Base-by-base conservation (phyloP, 2,329 filamentous ascomycete genomes). In the Claviceps digitariae region DNA sequence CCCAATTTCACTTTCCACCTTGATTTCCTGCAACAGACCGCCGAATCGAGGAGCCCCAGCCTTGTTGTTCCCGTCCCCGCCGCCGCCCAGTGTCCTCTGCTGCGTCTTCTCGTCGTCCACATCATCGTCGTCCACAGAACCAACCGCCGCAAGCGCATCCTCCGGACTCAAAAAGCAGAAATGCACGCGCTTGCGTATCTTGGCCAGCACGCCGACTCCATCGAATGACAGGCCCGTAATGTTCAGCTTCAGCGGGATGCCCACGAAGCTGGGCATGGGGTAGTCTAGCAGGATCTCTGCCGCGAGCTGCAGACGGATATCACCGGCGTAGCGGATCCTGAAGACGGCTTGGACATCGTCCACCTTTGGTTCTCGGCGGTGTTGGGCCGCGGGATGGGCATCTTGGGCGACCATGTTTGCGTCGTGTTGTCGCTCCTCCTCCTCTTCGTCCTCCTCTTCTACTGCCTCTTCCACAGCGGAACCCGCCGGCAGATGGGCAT, bases 251-350 rank as follows among this genome's bases (percentile, higher is more conserved):
- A 98, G 78, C 1, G 93, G 93, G 56, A 98, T 91, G 13, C 90
- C 90, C 2, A 97, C 91, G 63, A 98, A 98, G 72, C 88, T 95
- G 43, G 90, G 90, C 88, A 97, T 97, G 1, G 93, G 93, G 66
- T 98, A 98, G 69, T 98, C 93, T 36, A 98, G 82, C 34, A 97
- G 75, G 44, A 98, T 95, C 69, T 97, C 90, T 0, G 93, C 90
- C 25, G 93, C 97, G 50, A 98, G 75, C 56, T 90, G 88, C 54
- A 98, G 78, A 59, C 84, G 83, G 55, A 98, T 78, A 63, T 96
- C 86, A 34, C 93, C 93, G 2, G 84, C 81, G 68, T 98, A 98
- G 53, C 83, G 83, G 56, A 95, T 90, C 59, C 90, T 85, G 63
- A 94, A 91, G 6, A 97, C 86, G 49, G 95, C 86, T 67, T 98